phyloP scores from a whole-genome alignment of 768 basidiomycete species.

The Mycena vulgaris region DNA sequence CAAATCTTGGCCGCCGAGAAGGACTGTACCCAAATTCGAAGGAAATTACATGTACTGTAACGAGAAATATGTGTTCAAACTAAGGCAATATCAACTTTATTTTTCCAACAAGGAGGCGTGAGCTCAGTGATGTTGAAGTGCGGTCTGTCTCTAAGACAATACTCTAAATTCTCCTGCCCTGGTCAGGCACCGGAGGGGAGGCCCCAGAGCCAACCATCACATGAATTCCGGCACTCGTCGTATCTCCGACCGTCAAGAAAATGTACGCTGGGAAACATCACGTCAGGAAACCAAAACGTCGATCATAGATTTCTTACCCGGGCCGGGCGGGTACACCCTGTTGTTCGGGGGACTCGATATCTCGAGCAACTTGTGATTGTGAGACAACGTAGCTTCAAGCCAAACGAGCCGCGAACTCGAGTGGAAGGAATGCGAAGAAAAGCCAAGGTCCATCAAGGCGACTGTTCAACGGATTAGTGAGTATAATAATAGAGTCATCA shows the following conservation, averaged over 20 bases:
- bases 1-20: neutral
- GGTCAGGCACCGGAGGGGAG: too few relatives aligned
- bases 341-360: too few relatives aligned
- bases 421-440: constrained; percentile 54
- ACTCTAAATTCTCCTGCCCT: constrained; percentile 5
- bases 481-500: too few relatives aligned
- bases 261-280: constrained; percentile 15
- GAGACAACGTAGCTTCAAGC: constrained; percentile 47
- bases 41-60: neutral
- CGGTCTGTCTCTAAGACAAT: neutral
- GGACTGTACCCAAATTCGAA: neutral
- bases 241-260: constrained; percentile 28
- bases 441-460: constrained; percentile 54
- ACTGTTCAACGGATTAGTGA: constrained; percentile 37
- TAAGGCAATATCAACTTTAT: neutral
- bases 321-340: constrained; percentile 53
- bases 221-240: constrained; percentile 16
- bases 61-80: neutral
- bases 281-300: neutral
- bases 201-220: too few relatives aligned
- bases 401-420: constrained; percentile 52
- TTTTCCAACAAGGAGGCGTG: neutral
- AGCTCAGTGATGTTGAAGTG: neutral
- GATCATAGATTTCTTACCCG: constrained; percentile 30
- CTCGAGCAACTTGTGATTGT: constrained; percentile 46